These are phyloP conservation scores for Spathaspora passalidarum DNA, from an alignment of 805 yeast genomes.

Conservation along the genomic window DNA sequence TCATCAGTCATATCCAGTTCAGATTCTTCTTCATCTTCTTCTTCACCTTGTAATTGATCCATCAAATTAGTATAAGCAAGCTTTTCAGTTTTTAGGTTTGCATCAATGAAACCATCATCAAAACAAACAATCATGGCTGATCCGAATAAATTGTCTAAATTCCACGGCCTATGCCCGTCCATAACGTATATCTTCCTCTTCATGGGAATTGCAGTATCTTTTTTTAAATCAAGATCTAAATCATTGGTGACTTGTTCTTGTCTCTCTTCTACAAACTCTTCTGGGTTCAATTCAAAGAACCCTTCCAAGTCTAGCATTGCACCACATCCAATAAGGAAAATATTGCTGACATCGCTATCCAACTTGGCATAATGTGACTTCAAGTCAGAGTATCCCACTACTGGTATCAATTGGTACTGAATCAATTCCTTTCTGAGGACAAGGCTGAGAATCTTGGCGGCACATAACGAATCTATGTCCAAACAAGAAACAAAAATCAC, in stretches of 20 bases:
- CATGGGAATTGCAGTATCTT: slow-evolving; percentile 17
- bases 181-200: slow-evolving; percentile 71
- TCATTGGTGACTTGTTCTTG: slow-evolving; percentile 18
- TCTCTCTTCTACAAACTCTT: slow-evolving; percentile 42
- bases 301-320: slow-evolving; percentile 83
- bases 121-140: slow-evolving; percentile 73
- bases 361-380: slow-evolving; percentile 57
- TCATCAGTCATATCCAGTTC: slow-evolving; percentile 18
- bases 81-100: slow-evolving; percentile 52
- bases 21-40: slow-evolving; percentile 21
- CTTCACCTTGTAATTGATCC: slow-evolving; percentile 28
- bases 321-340: slow-evolving; percentile 88
- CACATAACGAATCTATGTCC: slow-evolving; percentile 88
- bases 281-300: slow-evolving; percentile 61
- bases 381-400: slow-evolving; percentile 85
- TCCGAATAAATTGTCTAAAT: slow-evolving; percentile 86
- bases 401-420: slow-evolving; percentile 86
- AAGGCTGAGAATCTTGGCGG: slow-evolving; percentile 70
- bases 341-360: slow-evolving; percentile 73
- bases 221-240: slow-evolving; percentile 23
- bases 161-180: slow-evolving; percentile 97
- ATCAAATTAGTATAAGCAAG: slow-evolving; percentile 59
- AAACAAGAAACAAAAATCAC: slow-evolving; percentile 87
- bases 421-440: slow-evolving; percentile 77
- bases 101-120: slow-evolving; percentile 79